phyloP scores from a whole-genome alignment of 257 asterid genomes.

The Solanum commersonii region DNA sequence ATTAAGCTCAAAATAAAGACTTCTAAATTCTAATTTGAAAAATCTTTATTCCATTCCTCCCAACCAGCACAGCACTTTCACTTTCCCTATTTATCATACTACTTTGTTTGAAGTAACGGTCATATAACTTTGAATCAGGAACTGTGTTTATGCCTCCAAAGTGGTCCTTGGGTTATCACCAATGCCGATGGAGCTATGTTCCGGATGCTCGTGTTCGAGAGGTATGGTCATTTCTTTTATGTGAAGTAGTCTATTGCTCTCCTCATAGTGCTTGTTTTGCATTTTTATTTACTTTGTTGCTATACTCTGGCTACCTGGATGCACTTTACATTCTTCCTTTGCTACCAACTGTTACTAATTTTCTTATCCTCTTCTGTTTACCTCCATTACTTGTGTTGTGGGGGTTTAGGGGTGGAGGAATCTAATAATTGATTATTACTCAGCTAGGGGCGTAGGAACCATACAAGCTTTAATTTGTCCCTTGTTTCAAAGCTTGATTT shows the following conservation, averaged over 20 bases:
- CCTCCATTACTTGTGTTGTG: not conserved
- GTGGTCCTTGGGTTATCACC: conserved; percentile 98
- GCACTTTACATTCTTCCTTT: not conserved
- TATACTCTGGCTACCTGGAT: not conserved
- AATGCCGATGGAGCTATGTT: conserved; percentile 93
- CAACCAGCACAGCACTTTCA: not conserved
- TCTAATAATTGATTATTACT: not conserved
- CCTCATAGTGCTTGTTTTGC: not conserved
- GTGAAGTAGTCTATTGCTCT: not conserved
- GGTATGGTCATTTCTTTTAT: conserved; percentile 27
- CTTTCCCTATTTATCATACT: not conserved
- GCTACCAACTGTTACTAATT: not conserved
- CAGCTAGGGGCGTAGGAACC: not conserved
- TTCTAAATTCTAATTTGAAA: not conserved
- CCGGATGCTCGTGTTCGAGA: conserved; percentile 84
- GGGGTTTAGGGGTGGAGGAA: not conserved
- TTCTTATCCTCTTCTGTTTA: not conserved
- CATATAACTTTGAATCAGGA: conserved; percentile 28
- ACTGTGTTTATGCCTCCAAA: conserved; percentile 95
- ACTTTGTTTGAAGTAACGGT: not conserved
- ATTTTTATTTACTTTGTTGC: not conserved
- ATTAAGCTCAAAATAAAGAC: not conserved
- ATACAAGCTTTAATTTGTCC: not conserved
- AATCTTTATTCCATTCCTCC: not conserved
- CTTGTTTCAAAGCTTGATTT: not conserved